Evolutionary conservation across 1,284 basidiomycete species (phyloP), one percentile per base, ranked within the genome.

Genomic region (Cryptococcus sp.): DNA sequence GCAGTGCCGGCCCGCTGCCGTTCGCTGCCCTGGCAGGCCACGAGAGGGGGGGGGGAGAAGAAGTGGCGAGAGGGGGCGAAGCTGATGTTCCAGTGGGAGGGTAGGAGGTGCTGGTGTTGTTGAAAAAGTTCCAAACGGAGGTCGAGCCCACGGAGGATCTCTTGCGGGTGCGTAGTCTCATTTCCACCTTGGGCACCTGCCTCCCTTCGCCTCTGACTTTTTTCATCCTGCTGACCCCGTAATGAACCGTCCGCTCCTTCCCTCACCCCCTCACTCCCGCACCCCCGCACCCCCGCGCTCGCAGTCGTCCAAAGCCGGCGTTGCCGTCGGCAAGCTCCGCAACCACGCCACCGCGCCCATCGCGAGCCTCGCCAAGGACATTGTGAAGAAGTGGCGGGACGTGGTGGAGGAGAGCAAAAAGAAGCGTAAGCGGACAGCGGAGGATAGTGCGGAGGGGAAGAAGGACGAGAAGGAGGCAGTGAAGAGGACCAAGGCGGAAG

Each of bases 301-400:
- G 12, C 46, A 69, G 68, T 57, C 66, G 75, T 92, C 90, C 69
- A 92, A 90, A 79, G 90, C 89, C 4, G 94, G 94, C 57, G 80
- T 96, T 12, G 89, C 91, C 0, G 89, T 98, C 2, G 93, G 92
- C 50, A 97, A 96, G 79, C 81, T 97, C 24, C 84, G 94, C 46
- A 82, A 83, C 33, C 85, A 92, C 72, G 76, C 83, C 0, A 81
- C 85, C 18, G 87, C 88, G 67, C 82, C 84, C 20, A 84, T 98
- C 3, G 77, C 89, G 2, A 86, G 90, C 56, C 79, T 91, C 3
- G 91, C 95, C 13, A 97, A 97, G 75, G 91, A 93, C 65, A 82
- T 98, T 37, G 94, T 98, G 46, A 90, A 87, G 77, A 87, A 87
- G 72, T 94, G 91, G 91, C 92, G 93, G 78, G 83, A 81, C 46